Evolutionary conservation across 176 grass and related monocot species (phyloP).

Genomic region (Zoysia pacifica): DNA sequence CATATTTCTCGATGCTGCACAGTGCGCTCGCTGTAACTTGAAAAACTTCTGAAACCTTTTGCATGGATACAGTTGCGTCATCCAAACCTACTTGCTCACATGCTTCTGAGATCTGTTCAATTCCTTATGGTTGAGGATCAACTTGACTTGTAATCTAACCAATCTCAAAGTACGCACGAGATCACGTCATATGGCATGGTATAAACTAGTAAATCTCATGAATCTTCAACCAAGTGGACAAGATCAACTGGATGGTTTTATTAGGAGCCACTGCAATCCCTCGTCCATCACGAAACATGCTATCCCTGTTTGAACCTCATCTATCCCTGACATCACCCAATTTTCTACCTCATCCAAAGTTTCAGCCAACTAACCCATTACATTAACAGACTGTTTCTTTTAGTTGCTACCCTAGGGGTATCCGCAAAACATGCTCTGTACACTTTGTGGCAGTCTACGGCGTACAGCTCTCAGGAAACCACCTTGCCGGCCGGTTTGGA

Average conservation of each 20-base stretch:
- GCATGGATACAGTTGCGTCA: neutral
- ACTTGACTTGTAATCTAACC: constrained; percentile 14
- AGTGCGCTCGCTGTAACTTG: neutral
- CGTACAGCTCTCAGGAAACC: constrained; percentile 25
- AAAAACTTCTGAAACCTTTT: neutral
- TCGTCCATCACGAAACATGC: neutral
- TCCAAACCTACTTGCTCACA: neutral
- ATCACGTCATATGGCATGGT: constrained; percentile 32
- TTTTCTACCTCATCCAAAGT: constrained; percentile 30
- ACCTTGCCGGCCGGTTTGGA: constrained; percentile 43
- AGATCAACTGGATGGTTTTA: constrained; percentile 32
- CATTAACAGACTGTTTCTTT: neutral
- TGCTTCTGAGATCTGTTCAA: constrained; percentile 18
- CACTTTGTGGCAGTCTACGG: constrained; percentile 22
- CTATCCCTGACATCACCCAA: constrained; percentile 34
- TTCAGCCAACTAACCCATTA: constrained; percentile 21
- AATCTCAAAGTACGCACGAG: constrained; percentile 6
- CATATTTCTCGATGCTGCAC: too few species aligned
- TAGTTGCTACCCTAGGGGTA: neutral
- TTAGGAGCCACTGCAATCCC: constrained; percentile 15
- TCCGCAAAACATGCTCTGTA: constrained; percentile 34
- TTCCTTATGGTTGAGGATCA: constrained; percentile 30
- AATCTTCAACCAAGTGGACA: constrained; percentile 23
- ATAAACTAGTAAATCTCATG: constrained; percentile 24
- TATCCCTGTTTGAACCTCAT: neutral